Base-by-base conservation (phyloP, 1,284 basidiomycete species). In the Ustilago hordei region DNA sequence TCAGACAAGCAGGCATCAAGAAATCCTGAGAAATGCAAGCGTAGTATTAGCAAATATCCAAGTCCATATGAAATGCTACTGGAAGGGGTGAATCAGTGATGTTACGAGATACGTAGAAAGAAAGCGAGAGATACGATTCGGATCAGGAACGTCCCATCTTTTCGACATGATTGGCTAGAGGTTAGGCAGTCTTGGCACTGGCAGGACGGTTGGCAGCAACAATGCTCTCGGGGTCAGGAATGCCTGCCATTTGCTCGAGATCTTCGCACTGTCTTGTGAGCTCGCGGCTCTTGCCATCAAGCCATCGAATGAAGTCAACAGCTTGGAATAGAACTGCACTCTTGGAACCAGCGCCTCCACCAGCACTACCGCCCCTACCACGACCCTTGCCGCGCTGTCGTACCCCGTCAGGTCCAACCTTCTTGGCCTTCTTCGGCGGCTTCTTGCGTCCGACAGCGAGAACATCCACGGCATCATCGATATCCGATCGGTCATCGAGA, bases 261-360 rank as follows among this genome's bases (percentile, higher is more conserved):
- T 69, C 66, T 39, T 76, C 65, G 52, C 83, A 81, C 47, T 85
- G 79, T 19, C 43, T 53, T 19, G 65, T 66, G 8, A 86, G 52
- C 23, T 72, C 66, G 28, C 65, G 67, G 58, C 83, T 84, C 52
- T 78, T 81, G 7, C 68, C 80, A 6, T 85, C 75, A 11, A 86
- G 64, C 84, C 84, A 86, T 34, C 75, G 63, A 41, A 86, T 77
- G 50, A 86, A 64, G 57, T 86, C 84, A 11, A 86, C 82, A 15
- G 84, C 82, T 58, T 85, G 83, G 68, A 85, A 85, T 11, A 85
- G 74, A 13, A 85, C 84, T 0, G 84, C 84, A 43, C 79, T 81
- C 66, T 85, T 85, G 48, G 73, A 78, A 0, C 84, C 84, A 6
- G 81, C 83, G 8, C 81, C 81, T 31, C 84, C 84, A 34, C 82